Percentiles rank a stretch among this genome's conserved stretches.
These are phyloP conservation scores for Linnemannia hyalina DNA, from an alignment of 192 early-diverging fungal genomes.

Conservation along the genomic window DNA sequence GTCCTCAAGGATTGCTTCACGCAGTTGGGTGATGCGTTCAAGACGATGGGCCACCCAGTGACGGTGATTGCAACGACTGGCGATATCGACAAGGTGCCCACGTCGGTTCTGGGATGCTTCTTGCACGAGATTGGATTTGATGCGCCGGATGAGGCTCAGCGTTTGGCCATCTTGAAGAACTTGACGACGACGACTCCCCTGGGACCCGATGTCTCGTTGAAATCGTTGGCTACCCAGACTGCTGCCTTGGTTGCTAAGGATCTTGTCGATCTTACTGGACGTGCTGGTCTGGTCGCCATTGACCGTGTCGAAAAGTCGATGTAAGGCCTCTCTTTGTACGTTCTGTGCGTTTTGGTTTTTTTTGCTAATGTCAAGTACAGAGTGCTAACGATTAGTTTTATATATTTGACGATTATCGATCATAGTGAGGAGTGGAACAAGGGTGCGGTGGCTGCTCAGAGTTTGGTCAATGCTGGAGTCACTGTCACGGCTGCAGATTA, in stretches of 20 bases:
- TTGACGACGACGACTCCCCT: conserved; percentile 68
- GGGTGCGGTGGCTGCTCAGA: conserved; percentile 56
- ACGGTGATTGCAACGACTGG: conserved; percentile 83
- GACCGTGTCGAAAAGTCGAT: conserved; percentile 66
- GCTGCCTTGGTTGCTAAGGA: conserved; percentile 93
- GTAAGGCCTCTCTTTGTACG: conserved; percentile 30
- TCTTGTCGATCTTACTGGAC: conserved; percentile 79
- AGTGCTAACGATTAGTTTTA: background rate
- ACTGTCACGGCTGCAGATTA: conserved; percentile 85
- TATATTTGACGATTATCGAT: background rate
- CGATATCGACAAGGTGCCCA: conserved; percentile 86
- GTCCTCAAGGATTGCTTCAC: conserved; percentile 74
- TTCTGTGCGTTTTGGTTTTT: background rate
- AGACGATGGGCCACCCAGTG: conserved; percentile 73
- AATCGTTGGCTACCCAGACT: conserved; percentile 88
- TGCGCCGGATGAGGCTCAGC: conserved; percentile 78
- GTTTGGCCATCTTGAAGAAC: conserved; percentile 73
- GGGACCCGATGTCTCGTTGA: conserved; percentile 83
- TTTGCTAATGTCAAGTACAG: background rate
- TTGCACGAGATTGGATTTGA: conserved; percentile 80
- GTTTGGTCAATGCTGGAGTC: conserved; percentile 78
- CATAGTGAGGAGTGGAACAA: conserved; percentile 56
- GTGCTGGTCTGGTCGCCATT: conserved; percentile 78
- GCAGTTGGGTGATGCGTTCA: conserved; percentile 57
- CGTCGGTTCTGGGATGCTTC: conserved; percentile 83